These are phyloP conservation scores for Fusarium ramigenum DNA, from an alignment of 2,329 filamentous ascomycete genomes.

Conservation along the genomic window DNA sequence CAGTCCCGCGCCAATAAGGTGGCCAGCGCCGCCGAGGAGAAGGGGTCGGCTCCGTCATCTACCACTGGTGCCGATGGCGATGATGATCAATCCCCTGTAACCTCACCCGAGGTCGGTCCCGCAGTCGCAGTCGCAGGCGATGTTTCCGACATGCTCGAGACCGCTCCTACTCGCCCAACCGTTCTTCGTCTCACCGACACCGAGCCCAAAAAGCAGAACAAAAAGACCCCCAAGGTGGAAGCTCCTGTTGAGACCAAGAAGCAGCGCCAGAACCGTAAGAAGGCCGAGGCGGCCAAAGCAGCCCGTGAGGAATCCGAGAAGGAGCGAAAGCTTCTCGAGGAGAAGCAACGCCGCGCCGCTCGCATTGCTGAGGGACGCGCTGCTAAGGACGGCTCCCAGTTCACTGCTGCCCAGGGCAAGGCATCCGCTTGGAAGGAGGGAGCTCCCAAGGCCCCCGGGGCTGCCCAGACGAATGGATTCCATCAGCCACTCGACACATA, in stretches of 20 bases:
- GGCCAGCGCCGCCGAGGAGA: constrained; percentile 53
- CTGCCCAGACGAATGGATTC: constrained; percentile 47
- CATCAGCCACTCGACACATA: constrained; percentile 67
- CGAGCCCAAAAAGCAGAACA: constrained; percentile 69
- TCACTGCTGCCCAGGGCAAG: constrained; percentile 56
- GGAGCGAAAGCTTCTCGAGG: constrained; percentile 77
- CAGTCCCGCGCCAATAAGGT: constrained; percentile 69
- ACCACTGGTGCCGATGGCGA: constrained; percentile 80
- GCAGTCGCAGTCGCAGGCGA: constrained; percentile 70
- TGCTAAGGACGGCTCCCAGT: constrained; percentile 80
- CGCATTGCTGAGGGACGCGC: constrained; percentile 84
- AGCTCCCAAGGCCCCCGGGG: constrained; percentile 46
- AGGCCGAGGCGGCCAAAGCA: constrained; percentile 82
- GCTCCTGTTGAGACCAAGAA: constrained; percentile 88
- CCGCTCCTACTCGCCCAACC: constrained; percentile 71
- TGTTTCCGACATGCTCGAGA: constrained; percentile 92
- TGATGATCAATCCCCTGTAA: constrained; percentile 77
- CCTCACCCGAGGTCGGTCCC: constrained; percentile 69
- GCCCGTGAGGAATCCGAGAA: constrained; percentile 81
- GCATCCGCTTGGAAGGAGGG: constrained; percentile 57
- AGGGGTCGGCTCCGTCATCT: constrained; percentile 65
- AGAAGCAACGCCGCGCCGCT: constrained; percentile 84
- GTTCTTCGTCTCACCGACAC: constrained; percentile 81
- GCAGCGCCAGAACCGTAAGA: constrained; percentile 90
- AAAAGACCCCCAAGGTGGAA: constrained; percentile 68